Percentiles rank a stretch among this genome's conserved stretches.
phyloP scores from a whole-genome alignment of 1,139 yeast genomes.

The Taphrina populina region DNA sequence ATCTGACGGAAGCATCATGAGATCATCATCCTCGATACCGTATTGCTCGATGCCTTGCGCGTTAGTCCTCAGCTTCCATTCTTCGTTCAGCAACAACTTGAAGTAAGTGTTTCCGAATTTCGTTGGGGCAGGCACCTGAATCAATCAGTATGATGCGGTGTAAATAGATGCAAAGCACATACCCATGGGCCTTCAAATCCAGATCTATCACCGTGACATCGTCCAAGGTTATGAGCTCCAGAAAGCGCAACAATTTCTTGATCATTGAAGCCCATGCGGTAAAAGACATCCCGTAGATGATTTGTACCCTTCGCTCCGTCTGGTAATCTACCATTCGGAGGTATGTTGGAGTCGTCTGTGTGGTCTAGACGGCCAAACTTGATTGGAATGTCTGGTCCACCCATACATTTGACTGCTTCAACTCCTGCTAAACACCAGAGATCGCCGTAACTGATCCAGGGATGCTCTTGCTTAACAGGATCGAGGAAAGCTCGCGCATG shows the following conservation, averaged over 20 bases:
- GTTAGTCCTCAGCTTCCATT: slow-evolving; percentile 62
- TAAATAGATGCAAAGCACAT: neutral
- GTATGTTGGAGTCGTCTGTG: slow-evolving; percentile 53
- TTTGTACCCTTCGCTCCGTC: slow-evolving; percentile 70
- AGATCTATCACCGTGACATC: slow-evolving; percentile 57
- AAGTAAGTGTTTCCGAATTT: slow-evolving; percentile 78
- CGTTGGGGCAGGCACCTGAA: slow-evolving; percentile 63
- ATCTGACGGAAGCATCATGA: slow-evolving; percentile 91
- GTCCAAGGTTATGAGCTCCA: slow-evolving; percentile 65
- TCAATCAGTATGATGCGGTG: neutral
- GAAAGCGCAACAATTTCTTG: slow-evolving; percentile 80
- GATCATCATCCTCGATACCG: slow-evolving; percentile 60
- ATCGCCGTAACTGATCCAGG: slow-evolving; percentile 85
- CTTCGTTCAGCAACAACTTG: slow-evolving; percentile 62
- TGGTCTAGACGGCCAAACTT: slow-evolving; percentile 52
- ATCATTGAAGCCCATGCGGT: slow-evolving; percentile 74
- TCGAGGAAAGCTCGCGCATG: slow-evolving; percentile 64
- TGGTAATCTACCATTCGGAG: slow-evolving; percentile 63
- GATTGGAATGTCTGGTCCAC: slow-evolving; percentile 83
- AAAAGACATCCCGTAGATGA: slow-evolving; percentile 67
- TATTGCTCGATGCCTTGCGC: slow-evolving; percentile 23
- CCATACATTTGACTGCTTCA: slow-evolving; percentile 76
- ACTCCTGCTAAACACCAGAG: slow-evolving; percentile 87
- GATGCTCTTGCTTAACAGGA: slow-evolving; percentile 60
- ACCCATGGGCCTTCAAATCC: slow-evolving; percentile 92